Evolutionary conservation across 805 yeast species (phyloP), one percentile per base, ranked within the genome.

Genomic region (Ogataea zsoltii): DNA sequence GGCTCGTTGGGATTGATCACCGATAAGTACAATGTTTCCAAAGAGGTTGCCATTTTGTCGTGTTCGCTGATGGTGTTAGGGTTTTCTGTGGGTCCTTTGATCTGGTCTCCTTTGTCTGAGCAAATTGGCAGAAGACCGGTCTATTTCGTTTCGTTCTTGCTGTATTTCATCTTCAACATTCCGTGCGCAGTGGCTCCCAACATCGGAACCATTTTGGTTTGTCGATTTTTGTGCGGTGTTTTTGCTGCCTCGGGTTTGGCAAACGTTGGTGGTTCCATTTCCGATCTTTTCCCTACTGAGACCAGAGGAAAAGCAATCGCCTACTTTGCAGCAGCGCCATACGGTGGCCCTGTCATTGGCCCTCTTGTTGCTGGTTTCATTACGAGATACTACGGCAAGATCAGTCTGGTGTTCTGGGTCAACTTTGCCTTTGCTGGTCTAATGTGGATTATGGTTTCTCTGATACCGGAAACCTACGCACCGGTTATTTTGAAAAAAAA

Each of bases 11-110:
- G 74, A n/a, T 72, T 84, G 14, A 80, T 88, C 49, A 69, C 72
- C 49, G 83, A 83, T 12, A 75, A 80, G 56, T 88, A 74, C 63
- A 68, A 80, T 50, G 96, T 90, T 17, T 78, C 87, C 13, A 62
- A 70, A 2, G 96, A 87, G 63, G 97, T 89, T 16, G 80, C 96
- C 9, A 83, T 81, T 28, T 72, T 90, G 53, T 70, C 92, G 0
- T 87, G 91, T 53, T 87, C 96, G 0, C 68, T 90, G 29, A 89
- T 88, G 96, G 96, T 90, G 41, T 61, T 87, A 19, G 97, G 97
- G 6, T 89, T 90, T 61, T 76, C 91, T 18, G 74, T 88, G 23
- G 97, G 97, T 34, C 96, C 96, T 0, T 70, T 90, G 51, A 53
- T 89, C 18, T 90, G 96, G 95, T 87, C 96, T 12, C 97, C 97